Evolutionary conservation across 2,329 filamentous ascomycete species (phyloP).

Genomic region (Xylariaceae sp.): DNA sequence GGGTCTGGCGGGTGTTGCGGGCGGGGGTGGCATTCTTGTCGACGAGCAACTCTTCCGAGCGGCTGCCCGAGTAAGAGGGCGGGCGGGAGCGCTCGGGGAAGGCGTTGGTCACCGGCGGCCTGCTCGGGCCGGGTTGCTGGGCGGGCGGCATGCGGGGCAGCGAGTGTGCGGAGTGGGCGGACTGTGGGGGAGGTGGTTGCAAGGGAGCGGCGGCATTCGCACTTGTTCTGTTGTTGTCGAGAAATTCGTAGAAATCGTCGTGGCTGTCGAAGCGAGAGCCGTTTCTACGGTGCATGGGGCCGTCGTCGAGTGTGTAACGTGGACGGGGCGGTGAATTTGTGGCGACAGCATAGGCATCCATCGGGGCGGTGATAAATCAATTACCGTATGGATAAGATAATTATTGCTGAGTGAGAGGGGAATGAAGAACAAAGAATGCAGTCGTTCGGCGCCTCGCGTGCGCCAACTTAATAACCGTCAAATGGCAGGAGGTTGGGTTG

Average conservation of each 20-base stretch:
- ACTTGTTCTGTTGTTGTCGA: conserved; percentile 22
- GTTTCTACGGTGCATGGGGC: conserved; percentile 10
- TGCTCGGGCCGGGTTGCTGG: conserved; percentile 15
- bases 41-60: conserved; percentile 24
- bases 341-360: conserved; percentile 10
- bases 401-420: no score
- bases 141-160: conserved; percentile 6
- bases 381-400: no score
- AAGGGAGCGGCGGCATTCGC: conserved; percentile 6
- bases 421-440: conserved; percentile 1
- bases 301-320: conserved; percentile 7
- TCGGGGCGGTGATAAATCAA: no score
- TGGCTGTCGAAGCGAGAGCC: conserved; percentile 21
- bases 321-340: conserved; percentile 8
- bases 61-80: conserved; percentile 23
- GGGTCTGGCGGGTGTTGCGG: conserved; percentile 18
- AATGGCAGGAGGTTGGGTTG: no score
- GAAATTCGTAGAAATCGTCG: conserved; percentile 26
- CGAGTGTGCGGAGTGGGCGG: conserved; percentile 8
- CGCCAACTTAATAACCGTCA: no score
- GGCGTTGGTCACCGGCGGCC: conserved; percentile 22
- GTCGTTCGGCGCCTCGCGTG: no score
- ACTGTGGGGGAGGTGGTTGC: conserved; percentile 1
- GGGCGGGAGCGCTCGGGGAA: conserved; percentile 20
- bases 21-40: conserved; percentile 15